Evolutionary conservation across 176 grass and related monocot genomes (phyloP), one percentile per base, ranked within the genome.

Genomic region (Rhynchospora breviuscula): DNA sequence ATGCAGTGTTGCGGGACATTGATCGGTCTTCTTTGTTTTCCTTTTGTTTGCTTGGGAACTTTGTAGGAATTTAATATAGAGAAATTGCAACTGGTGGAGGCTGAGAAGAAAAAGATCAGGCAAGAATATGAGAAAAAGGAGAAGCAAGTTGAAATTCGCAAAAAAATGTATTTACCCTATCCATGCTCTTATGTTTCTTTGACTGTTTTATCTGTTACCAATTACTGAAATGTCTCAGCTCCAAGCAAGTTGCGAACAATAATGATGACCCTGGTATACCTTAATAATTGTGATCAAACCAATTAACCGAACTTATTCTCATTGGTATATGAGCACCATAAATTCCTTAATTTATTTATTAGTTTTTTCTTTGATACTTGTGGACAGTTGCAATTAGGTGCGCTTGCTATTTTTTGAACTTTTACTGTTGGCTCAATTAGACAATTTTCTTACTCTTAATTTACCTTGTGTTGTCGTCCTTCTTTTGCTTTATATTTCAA

Each of bases 11-110:
- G 0, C 19, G 2, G 3, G 69, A 48, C 26, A 14, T 25, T 77
- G 23, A 26, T 26, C 31, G 12, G 7, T 77, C 25, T 77, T 31
- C 15, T 15, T 15, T 67, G 0, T 15, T 23, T 26, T 8, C 17
- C 13, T n/a, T 54, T 47, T 21, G 49, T 81, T 56, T 84, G 12
- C 58, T 57, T 61, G 69, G 82, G 7, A 77, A 75, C 35, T 23
- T 31, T 81, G n/a, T 80, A 99, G 97, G 97, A 99, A 77, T 99
- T 99, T 79, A 99, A 95, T 89, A 99, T 99, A 22, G 97, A 99
- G 84, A 99, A 99, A 85, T 59, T 99, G 60, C 97, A 99, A 83
- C 93, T 99, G 88, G 91, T 99, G 87, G 96, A 99, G 84, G 96
- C 93, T 58, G 96, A 99, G 85, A 99, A 99, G 89, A 95, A 91